Conservation (phyloP, 169 alveolate genomes). For the Fabrea salina region DNA sequence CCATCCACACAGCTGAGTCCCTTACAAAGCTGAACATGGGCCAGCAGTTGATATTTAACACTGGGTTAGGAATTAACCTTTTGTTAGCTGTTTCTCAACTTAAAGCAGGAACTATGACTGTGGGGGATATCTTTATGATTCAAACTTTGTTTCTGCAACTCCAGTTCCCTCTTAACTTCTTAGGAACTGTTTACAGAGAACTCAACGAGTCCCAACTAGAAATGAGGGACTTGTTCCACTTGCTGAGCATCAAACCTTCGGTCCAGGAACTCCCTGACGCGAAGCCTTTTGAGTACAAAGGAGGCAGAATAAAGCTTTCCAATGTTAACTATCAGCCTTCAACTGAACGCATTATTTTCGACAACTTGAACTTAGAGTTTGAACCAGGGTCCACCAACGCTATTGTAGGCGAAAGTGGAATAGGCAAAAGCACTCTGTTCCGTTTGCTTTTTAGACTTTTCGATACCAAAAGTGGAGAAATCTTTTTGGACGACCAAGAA, state of each 20-base stretch:
- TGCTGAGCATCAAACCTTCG: constrained; percentile 32
- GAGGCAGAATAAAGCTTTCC: constrained; percentile 51
- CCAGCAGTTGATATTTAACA: constrained; percentile 33
- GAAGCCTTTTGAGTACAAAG: constrained; percentile 24
- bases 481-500: constrained; percentile 72
- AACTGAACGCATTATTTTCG: constrained; percentile 46
- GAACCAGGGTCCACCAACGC: constrained; percentile 76
- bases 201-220: constrained; percentile 55
- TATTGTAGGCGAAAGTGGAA: constrained; percentile 88
- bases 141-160: constrained; percentile 54
- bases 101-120: constrained; percentile 45
- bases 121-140: constrained; percentile 65
- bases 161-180: constrained; percentile 44
- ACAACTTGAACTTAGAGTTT: constrained; percentile 58
- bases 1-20: constrained; percentile 34
- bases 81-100: constrained; percentile 56
- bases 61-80: constrained; percentile 55
- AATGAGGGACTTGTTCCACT: constrained; percentile 45
- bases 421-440: constrained; percentile 88
- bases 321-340: constrained; percentile 35
- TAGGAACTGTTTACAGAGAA: constrained; percentile 65
- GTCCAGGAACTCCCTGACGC: constrained; percentile 55
- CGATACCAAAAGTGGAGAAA: constrained; percentile 70
- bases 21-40: constrained; percentile 50
- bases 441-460: constrained; percentile 79